Evolutionary conservation across 2,329 filamentous ascomycete species (phyloP).

Genomic region (Apiospora saccharicola): DNA sequence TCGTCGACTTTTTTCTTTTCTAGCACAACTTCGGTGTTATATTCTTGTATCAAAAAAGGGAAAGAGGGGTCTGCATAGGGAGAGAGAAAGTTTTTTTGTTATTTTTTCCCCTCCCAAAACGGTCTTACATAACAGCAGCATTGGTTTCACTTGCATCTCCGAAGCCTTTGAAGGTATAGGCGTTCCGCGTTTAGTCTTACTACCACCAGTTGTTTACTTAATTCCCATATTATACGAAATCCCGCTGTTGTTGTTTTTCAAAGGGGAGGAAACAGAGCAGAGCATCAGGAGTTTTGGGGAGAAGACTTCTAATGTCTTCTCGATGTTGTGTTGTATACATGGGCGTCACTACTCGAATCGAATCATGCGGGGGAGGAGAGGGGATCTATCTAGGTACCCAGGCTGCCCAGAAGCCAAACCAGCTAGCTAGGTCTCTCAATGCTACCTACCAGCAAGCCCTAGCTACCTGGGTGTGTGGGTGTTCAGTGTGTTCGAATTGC

Average conservation of each 20-base stretch:
- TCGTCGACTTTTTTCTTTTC: neutral
- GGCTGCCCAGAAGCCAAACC: neutral
- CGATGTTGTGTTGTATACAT: neutral
- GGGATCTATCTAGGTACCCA: neutral
- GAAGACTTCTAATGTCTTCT: neutral
- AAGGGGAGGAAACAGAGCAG: neutral
- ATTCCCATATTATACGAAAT: conserved; percentile 12
- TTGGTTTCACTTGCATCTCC: conserved; percentile 9
- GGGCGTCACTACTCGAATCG: neutral
- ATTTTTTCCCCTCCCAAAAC: neutral
- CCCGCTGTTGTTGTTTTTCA: neutral
- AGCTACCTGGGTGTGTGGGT: no score
- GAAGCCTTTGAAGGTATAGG: neutral
- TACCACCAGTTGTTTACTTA: neutral
- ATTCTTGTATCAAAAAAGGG: conserved; percentile 16
- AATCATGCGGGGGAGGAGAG: neutral
- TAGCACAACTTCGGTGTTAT: neutral
- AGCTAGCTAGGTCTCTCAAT: neutral
- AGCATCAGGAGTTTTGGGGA: neutral
- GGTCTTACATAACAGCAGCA: conserved; percentile 3
- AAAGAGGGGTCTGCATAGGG: conserved; percentile 13
- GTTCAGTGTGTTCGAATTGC: neutral
- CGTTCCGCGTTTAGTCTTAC: conserved; percentile 1
- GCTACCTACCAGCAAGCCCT: no score
- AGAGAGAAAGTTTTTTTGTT: neutral